These are phyloP conservation scores for Sisymbrium altissimum DNA, from an alignment of 345 rosid species.

Conservation along the genomic window DNA sequence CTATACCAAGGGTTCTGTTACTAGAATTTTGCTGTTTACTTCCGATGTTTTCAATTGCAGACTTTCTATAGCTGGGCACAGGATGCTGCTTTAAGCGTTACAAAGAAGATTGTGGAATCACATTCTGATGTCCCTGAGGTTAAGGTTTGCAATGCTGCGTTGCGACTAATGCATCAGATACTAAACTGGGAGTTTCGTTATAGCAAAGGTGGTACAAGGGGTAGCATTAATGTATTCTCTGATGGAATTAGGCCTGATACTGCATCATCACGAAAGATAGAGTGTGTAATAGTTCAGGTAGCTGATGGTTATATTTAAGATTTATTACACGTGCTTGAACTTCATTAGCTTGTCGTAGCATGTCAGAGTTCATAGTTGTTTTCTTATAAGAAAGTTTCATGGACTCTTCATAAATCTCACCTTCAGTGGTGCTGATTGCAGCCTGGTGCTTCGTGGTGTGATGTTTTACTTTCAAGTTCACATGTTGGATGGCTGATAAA, in stretches of 20 bases:
- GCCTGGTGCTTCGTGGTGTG: slow-evolving; percentile 96
- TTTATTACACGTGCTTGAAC: slow-evolving; percentile 6
- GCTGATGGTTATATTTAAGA: slow-evolving; percentile 6
- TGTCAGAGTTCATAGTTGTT: slow-evolving; percentile 14
- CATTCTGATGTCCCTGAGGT: slow-evolving; percentile 65
- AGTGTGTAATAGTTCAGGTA: slow-evolving; percentile 85
- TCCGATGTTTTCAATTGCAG: slow-evolving; percentile 41
- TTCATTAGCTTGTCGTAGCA: slow-evolving; percentile 12
- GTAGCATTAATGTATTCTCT: slow-evolving; percentile 49
- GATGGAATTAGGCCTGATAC: slow-evolving; percentile 54
- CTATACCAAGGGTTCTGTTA: slow-evolving; percentile 12
- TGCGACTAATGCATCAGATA: slow-evolving; percentile 89
- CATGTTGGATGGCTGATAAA: slow-evolving; percentile 80
- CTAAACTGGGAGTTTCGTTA: slow-evolving; percentile 87
- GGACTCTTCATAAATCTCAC: slow-evolving; percentile 21
- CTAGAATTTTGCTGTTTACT: slow-evolving; percentile 15
- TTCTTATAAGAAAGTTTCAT: not conserved
- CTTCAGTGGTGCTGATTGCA: slow-evolving; percentile 42
- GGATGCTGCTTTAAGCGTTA: slow-evolving; percentile 75
- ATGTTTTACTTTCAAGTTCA: slow-evolving; percentile 80
- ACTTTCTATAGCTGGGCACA: slow-evolving; percentile 85
- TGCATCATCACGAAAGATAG: slow-evolving; percentile 54
- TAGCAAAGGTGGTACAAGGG: slow-evolving; percentile 41
- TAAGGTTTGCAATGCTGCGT: slow-evolving; percentile 81
- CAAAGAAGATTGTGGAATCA: slow-evolving; percentile 65